These are phyloP conservation scores for Pythium aristosporum DNA, from an alignment of 352 stramenopile species.

Conservation along the genomic window DNA sequence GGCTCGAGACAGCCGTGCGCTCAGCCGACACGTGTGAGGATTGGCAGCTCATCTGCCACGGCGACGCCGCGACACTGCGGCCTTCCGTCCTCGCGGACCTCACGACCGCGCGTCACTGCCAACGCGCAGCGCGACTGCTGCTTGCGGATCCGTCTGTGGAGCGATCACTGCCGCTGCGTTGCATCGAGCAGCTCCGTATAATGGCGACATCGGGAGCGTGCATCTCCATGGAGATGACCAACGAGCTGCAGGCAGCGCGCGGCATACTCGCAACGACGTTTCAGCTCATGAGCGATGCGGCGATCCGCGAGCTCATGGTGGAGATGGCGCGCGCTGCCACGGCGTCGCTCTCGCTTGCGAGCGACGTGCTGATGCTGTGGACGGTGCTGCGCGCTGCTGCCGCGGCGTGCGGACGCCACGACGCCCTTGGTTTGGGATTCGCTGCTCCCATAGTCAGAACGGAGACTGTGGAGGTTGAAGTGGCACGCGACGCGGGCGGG, in stretches of 20 bases:
- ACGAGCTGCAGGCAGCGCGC: background rate
- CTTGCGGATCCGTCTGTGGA: background rate
- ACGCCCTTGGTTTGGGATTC: background rate
- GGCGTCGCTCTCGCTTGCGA: background rate
- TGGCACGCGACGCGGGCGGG: background rate
- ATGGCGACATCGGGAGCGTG: conserved; percentile 1
- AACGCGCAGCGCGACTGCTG: conserved; percentile 2
- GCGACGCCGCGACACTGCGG: background rate
- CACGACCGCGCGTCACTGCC: background rate
- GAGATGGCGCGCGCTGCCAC: conserved; percentile 6
- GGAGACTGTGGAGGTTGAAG: background rate
- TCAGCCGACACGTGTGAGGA: background rate
- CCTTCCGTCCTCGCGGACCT: conserved; percentile 3
- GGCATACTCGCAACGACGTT: background rate
- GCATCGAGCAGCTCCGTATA: background rate
- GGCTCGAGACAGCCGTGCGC: background rate
- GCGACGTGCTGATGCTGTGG: conserved; percentile 7
- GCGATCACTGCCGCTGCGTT: background rate
- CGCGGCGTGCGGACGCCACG: too few relatives aligned
- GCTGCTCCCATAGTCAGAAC: background rate
- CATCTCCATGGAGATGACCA: background rate
- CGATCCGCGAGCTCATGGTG: conserved; percentile 6
- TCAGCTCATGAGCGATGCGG: background rate
- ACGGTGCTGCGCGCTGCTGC: background rate
- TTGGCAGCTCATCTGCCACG: background rate